Conservation (phyloP, 208 protist species). For the Leishmania turanica region DNA sequence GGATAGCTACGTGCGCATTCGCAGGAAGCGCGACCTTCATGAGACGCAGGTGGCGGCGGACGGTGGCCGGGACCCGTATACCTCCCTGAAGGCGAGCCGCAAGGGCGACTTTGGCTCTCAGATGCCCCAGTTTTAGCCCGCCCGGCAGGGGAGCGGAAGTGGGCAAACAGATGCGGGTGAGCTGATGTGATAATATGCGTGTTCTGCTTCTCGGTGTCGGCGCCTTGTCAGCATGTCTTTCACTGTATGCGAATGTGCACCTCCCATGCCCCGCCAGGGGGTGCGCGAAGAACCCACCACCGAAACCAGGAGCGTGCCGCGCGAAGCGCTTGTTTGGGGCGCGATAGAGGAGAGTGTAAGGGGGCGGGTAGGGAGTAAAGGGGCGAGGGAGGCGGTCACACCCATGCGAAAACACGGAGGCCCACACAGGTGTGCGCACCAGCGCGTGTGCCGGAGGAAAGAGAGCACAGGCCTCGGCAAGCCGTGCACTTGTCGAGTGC, state of each 20-base stretch:
- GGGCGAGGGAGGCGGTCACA: not conserved
- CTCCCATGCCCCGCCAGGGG: not conserved
- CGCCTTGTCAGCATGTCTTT: not conserved
- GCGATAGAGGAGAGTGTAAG: not conserved
- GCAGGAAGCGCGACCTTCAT: constrained; percentile 77
- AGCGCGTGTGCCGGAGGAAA: not conserved
- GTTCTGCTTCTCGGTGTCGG: not conserved
- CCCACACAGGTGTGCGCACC: not conserved
- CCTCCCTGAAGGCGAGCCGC: constrained; percentile 60
- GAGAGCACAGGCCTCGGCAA: not conserved
- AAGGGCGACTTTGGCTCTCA: constrained; percentile 63
- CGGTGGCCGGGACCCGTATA: constrained; percentile 75
- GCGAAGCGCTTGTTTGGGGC: not conserved
- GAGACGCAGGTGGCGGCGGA: constrained; percentile 80
- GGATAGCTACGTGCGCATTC: constrained; percentile 83
- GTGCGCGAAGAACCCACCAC: not conserved
- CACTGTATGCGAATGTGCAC: not conserved
- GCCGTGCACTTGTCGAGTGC: not conserved
- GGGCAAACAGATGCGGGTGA: not conserved
- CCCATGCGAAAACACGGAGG: not conserved
- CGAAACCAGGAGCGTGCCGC: not conserved
- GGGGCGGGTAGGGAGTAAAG: too few relatives aligned
- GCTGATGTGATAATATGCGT: not conserved
- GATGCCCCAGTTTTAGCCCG: constrained; percentile 53
- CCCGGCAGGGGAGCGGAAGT: not conserved